Percentiles rank a stretch among this genome's conserved stretches.
These are phyloP conservation scores for Cryptococcus sp. DNA, from an alignment of 1,284 basidiomycete species.

Conservation along the genomic window DNA sequence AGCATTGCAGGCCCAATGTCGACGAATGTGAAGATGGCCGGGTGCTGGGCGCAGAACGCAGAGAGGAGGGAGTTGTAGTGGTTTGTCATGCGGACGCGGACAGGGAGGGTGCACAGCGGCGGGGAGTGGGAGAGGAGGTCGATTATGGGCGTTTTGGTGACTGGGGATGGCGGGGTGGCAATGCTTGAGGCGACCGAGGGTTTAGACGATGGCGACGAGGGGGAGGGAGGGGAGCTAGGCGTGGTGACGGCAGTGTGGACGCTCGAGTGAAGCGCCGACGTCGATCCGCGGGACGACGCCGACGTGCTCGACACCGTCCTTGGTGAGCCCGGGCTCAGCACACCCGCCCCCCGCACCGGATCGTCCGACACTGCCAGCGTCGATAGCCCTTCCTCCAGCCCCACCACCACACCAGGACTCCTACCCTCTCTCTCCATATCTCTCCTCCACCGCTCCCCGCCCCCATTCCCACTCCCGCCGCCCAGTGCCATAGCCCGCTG, in stretches of 20 bases:
- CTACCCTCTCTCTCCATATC: neutral
- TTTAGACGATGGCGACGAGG: neutral
- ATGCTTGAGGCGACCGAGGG: neutral
- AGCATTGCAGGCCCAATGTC: slow-evolving; percentile 38
- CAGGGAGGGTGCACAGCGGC: slow-evolving; percentile 38
- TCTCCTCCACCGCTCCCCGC: neutral
- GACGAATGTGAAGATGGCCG: slow-evolving; percentile 33
- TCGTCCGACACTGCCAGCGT: slow-evolving; percentile 21
- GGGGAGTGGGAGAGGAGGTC: slow-evolving; percentile 33
- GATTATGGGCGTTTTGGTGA: slow-evolving; percentile 25
- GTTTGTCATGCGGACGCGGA: slow-evolving; percentile 38
- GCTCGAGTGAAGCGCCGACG: neutral
- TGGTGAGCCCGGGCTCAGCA: neutral
- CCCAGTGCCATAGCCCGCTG: slow-evolving; percentile 22
- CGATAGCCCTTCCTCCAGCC: slow-evolving; percentile 22
- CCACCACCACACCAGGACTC: neutral
- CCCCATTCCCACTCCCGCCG: slow-evolving; percentile 1
- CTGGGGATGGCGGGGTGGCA: neutral
- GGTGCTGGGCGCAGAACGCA: slow-evolving; percentile 31
- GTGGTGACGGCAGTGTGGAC: neutral
- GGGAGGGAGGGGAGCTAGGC: neutral
- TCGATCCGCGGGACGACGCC: neutral
- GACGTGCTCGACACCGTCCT: neutral
- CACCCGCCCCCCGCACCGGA: neutral
- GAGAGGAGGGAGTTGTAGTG: slow-evolving; percentile 30